Conservation (phyloP, 2,329 filamentous ascomycete genomes). For the Neonectria magnoliae region DNA sequence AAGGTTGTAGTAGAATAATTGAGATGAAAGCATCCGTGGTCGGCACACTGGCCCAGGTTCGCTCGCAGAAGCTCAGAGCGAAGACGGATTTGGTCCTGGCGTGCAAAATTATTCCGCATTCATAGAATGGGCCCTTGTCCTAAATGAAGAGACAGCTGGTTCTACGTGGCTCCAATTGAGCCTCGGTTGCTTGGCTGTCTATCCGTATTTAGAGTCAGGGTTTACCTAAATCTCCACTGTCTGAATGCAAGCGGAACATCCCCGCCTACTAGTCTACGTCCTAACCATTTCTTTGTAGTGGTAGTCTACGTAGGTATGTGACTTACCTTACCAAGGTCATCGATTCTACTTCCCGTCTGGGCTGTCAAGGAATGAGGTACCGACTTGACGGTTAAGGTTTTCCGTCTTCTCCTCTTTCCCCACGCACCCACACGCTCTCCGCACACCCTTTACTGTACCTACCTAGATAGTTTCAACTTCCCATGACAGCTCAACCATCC, state of each 20-base stretch:
- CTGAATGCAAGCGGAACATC: neutral
- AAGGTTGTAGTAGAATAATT: conserved; percentile 3
- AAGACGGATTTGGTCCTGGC: neutral
- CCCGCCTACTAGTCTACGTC: no score
- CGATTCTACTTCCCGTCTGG: neutral
- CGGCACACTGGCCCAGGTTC: neutral
- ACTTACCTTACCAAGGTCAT: neutral
- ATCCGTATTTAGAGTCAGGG: neutral
- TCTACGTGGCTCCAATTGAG: neutral
- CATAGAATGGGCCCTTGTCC: no score
- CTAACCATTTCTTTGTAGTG: neutral
- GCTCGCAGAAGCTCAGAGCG: neutral
- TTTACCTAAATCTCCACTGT: neutral
- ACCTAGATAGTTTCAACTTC: neutral
- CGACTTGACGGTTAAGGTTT: neutral
- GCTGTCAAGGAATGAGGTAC: neutral
- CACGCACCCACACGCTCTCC: neutral
- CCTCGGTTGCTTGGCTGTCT: neutral
- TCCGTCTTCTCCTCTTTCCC: neutral
- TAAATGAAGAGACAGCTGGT: neutral
- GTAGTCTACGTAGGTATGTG: no score
- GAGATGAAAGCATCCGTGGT: no score
- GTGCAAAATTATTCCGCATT: neutral
- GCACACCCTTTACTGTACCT: no score
- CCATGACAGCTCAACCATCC: neutral